Conservation (phyloP, 495 filamentous ascomycete species). For the Neurospora sp. region DNA sequence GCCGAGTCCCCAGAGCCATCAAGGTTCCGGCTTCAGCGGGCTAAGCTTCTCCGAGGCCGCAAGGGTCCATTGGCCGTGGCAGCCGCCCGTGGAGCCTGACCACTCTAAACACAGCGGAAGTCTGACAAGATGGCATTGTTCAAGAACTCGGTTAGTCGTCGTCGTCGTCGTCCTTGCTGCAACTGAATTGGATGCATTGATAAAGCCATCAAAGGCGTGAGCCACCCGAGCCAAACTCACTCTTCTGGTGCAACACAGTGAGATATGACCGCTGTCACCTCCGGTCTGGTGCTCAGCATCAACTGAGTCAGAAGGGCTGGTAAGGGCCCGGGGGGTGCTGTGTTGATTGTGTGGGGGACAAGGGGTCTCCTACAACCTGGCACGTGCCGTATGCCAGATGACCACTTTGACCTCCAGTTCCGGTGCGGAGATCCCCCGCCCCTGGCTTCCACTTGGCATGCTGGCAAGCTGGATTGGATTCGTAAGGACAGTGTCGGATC, state of each 20-base stretch:
- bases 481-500: background rate
- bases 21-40: background rate
- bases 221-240: background rate
- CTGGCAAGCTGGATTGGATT: constrained; percentile 2
- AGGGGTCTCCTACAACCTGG: background rate
- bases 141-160: background rate
- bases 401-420: constrained; percentile 5
- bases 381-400: constrained; percentile 13
- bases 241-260: background rate
- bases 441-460: constrained; percentile 4
- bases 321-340: background rate
- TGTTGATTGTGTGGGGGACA: background rate
- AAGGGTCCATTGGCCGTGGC: background rate
- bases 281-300: background rate
- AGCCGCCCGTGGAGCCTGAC: background rate
- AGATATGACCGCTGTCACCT: background rate
- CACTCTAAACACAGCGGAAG: background rate
- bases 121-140: background rate
- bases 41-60: background rate
- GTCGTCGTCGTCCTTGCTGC: background rate
- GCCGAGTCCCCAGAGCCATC: background rate
- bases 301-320: background rate
- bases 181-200: background rate
- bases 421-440: constrained; percentile 5
- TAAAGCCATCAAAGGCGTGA: background rate